phyloP scores from a whole-genome alignment of 1,139 yeast species.

The Yarrowia galli region DNA sequence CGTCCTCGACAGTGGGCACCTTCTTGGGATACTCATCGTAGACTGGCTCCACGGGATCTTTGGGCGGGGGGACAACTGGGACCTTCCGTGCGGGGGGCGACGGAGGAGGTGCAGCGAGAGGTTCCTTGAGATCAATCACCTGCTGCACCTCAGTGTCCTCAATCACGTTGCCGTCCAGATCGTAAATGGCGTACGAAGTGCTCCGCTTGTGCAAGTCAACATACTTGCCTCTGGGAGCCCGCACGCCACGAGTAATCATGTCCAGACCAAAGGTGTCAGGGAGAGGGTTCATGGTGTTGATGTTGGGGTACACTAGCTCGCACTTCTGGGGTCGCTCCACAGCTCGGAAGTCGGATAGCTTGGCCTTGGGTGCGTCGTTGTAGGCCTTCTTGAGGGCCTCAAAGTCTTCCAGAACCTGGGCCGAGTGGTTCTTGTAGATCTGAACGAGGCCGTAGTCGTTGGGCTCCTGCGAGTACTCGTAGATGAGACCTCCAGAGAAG shows the following conservation, averaged over 20 bases:
- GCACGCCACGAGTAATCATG: conserved; percentile 47
- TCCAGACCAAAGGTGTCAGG: conserved; percentile 47
- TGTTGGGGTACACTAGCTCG: conserved; percentile 47
- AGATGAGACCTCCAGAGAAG: conserved; percentile 80
- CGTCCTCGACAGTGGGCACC: conserved; percentile 7
- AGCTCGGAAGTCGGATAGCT: conserved; percentile 25
- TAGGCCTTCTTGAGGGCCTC: conserved; percentile 61
- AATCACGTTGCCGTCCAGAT: conserved; percentile 16
- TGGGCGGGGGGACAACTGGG: conserved; percentile 18
- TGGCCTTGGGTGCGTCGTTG: conserved; percentile 43
- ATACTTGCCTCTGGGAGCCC: conserved; percentile 55
- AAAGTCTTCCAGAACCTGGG: conserved; percentile 62
- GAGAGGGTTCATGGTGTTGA: conserved; percentile 46
- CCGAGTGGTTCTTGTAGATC: conserved; percentile 54
- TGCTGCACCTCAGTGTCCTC: conserved; percentile 24
- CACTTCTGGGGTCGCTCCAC: conserved; percentile 44
- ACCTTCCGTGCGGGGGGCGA: conserved; percentile 21
- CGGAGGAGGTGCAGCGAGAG: conserved; percentile 10
- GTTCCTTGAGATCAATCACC: conserved; percentile 27
- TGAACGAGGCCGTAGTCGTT: conserved; percentile 75
- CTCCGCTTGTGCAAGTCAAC: conserved; percentile 45
- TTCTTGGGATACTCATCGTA: conserved; percentile 35
- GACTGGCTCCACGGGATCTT: conserved; percentile 27
- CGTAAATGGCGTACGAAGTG: conserved; percentile 20
- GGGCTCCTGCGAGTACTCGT: conserved; percentile 74